Percentiles rank a stretch among this genome's conserved stretches.
Evolutionary conservation across 2,329 filamentous ascomycete species (phyloP).

Genomic region (Rugonectria rugulosa): DNA sequence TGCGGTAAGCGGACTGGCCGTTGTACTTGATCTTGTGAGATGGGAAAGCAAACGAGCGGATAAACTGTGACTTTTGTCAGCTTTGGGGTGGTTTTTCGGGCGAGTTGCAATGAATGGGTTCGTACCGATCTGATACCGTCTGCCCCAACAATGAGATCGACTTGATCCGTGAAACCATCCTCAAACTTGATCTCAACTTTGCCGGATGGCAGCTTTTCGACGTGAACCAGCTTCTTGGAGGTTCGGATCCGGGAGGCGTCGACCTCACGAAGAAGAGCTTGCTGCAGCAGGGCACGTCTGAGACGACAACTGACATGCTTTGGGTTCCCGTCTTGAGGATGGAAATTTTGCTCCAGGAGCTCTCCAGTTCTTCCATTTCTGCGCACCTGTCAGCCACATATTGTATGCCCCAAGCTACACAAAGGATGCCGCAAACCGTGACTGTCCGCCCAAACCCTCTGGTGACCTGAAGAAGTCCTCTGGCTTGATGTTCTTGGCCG

Average conservation of each 20-base stretch:
- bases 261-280: slow-evolving; percentile 56
- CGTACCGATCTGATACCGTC: slow-evolving; percentile 60
- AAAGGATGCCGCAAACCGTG: slow-evolving; percentile 28
- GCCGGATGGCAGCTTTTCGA: slow-evolving; percentile 46
- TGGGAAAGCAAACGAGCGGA: slow-evolving; percentile 51
- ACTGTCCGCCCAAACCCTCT: slow-evolving; percentile 36
- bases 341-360: slow-evolving; percentile 32
- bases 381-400: neutral
- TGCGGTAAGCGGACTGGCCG: slow-evolving; percentile 44
- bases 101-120: neutral
- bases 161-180: slow-evolving; percentile 49
- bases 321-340: slow-evolving; percentile 33
- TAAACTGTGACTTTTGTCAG: too few species aligned
- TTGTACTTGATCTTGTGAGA: slow-evolving; percentile 55
- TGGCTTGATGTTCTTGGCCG: slow-evolving; percentile 41
- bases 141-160: slow-evolving; percentile 59
- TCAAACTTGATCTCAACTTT: slow-evolving; percentile 54
- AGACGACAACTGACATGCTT: slow-evolving; percentile 40
- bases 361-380: slow-evolving; percentile 45
- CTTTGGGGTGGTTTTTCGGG: too few species aligned
- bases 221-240: slow-evolving; percentile 50
- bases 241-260: slow-evolving; percentile 52
- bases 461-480: slow-evolving; percentile 41
- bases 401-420: too few species aligned
- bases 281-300: slow-evolving; percentile 52